Evolutionary conservation across 495 filamentous ascomycete genomes (phyloP).

Genomic region (Achaetomiella virescens): DNA sequence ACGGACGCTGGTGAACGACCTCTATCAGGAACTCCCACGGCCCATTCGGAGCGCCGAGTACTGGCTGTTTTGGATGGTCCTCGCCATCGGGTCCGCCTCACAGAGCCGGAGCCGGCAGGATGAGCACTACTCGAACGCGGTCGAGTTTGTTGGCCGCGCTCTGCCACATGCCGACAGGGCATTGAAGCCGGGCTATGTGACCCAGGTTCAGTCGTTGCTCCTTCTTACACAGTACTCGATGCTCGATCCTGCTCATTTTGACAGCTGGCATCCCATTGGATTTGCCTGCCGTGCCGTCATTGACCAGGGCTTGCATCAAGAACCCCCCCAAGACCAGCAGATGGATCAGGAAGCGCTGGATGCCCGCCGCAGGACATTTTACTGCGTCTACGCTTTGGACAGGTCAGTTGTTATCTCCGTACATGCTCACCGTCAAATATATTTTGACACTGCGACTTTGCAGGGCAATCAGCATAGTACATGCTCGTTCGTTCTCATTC

Average conservation of each 20-base stretch:
- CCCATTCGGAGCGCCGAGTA: constrained; percentile 66
- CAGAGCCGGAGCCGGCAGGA: constrained; percentile 64
- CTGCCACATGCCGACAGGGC: constrained; percentile 71
- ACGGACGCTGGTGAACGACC: constrained; percentile 66
- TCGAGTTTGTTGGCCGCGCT: constrained; percentile 62
- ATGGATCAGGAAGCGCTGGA: constrained; percentile 61
- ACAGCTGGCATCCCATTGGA: constrained; percentile 84
- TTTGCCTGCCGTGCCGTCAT: constrained; percentile 77
- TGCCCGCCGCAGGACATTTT: constrained; percentile 70
- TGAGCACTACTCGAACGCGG: constrained; percentile 54
- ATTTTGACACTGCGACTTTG: constrained; percentile 3
- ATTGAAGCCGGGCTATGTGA: constrained; percentile 71
- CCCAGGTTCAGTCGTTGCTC: constrained; percentile 76
- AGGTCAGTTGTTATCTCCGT: constrained; percentile 45
- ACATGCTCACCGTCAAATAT: neutral
- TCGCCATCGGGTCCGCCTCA: constrained; percentile 70
- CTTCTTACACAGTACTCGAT: constrained; percentile 83
- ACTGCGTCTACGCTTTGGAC: constrained; percentile 81
- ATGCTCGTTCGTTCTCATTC: constrained; percentile 80
- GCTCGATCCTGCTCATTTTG: constrained; percentile 80
- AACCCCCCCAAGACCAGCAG: constrained; percentile 61
- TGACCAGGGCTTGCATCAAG: constrained; percentile 85
- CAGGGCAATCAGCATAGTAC: constrained; percentile 74
- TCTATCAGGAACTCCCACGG: constrained; percentile 60
- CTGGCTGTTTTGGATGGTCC: constrained; percentile 82